phyloP scores from a whole-genome alignment of 1,139 yeast genomes.

The Wickerhamomyces sp. region DNA sequence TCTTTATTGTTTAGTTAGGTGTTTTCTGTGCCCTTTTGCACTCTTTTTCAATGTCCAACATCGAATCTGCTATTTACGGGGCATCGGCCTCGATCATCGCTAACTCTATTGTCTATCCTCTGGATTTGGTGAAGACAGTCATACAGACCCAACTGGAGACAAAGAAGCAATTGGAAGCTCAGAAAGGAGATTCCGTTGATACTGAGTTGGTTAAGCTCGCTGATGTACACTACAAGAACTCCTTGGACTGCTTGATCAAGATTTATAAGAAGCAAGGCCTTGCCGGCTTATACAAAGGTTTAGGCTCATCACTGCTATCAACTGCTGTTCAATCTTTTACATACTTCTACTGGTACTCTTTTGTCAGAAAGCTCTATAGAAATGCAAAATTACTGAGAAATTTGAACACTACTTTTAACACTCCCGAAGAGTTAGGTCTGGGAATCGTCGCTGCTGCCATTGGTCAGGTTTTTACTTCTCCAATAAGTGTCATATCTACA shows the following conservation, averaged over 20 bases:
- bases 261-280: slow-evolving; percentile 62
- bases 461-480: slow-evolving; percentile 80
- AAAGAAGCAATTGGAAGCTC: too few relatives aligned
- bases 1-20: neutral
- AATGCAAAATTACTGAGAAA: slow-evolving; percentile 30
- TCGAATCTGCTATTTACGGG: slow-evolving; percentile 80
- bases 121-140: slow-evolving; percentile 69
- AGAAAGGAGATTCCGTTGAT: slow-evolving; percentile 5
- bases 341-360: slow-evolving; percentile 83
- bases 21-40: too few relatives aligned
- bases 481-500: slow-evolving; percentile 78
- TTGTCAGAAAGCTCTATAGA: slow-evolving; percentile 54
- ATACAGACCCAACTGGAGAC: slow-evolving; percentile 59
- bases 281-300: slow-evolving; percentile 73
- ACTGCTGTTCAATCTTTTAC: slow-evolving; percentile 79
- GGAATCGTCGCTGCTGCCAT: slow-evolving; percentile 86
- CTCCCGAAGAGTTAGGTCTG: slow-evolving; percentile 67
- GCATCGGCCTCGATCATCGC: slow-evolving; percentile 83
- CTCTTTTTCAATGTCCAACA: slow-evolving; percentile 33
- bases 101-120: slow-evolving; percentile 72
- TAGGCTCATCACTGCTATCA: slow-evolving; percentile 65
- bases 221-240: slow-evolving; percentile 43
- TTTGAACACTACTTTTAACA: slow-evolving; percentile 37
- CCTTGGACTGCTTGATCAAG: slow-evolving; percentile 58
- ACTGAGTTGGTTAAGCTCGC: slow-evolving; percentile 1